Evolutionary conservation across 2,329 filamentous ascomycete species (phyloP), one percentile per base, ranked within the genome.

Genomic region (Fusarium circinatum): DNA sequence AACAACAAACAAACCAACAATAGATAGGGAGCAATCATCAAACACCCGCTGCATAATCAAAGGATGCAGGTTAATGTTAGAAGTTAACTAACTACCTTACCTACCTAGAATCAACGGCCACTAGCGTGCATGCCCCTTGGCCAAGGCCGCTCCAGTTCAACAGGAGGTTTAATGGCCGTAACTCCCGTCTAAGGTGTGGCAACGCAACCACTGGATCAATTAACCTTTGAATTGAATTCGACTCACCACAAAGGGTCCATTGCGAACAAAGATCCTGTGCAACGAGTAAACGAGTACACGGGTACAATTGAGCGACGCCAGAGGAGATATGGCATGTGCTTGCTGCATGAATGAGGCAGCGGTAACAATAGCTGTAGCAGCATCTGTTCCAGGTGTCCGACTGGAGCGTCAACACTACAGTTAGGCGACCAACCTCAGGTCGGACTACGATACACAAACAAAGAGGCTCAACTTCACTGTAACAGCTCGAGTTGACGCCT

Each of bases 71-170:
- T 64, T 47, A 41, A 57, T 63, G 62, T 51, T 44, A 55, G 57
- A 71, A 64, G 58, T 48, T 8, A 34, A 34, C 30, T 8, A 34
- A 34, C 32, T 34, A 34, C 32, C 14, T 34, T 34, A 34, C 32
- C 32, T 32, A 32, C 32, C 32, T 34, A 59, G 66, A 74, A 75
- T 70, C 62, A 75, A 78, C 74, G 76, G 66, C 52, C 64, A 54
- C 55, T 78, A 77, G 76, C 73, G 73, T 74, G 74, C 73, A 70
- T 74, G 61, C 71, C 55, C 64, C 63, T 73, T 71, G 41, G 32
- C 32, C 32, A 34, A 34, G 60, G 65, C 55, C 42, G 58, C 45
- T 76, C 60, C 47, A 67, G 57, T 44, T 28, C 47, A 65, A 58
- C 34, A 51, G 55, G 44, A 65, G 51, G 60, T 65, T 63, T 54